Evolutionary conservation across 169 alveolate genomes (phyloP).

Genomic region (Plasmodium coatneyi): DNA sequence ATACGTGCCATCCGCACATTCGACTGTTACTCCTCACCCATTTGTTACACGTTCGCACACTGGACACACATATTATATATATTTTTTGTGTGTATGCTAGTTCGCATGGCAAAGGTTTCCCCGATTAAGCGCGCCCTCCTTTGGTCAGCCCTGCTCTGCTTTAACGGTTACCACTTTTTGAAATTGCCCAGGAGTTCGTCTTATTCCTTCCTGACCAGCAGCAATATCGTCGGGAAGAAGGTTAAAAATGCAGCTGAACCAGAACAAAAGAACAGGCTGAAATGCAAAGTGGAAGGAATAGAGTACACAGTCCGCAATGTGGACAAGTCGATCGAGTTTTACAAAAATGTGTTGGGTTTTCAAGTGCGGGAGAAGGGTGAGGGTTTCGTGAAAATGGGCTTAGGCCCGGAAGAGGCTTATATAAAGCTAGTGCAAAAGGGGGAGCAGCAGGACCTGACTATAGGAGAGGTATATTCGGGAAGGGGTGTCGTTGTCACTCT

Average conservation of each 20-base stretch:
- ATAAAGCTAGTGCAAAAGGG: slow-evolving; percentile 56
- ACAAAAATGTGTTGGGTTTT: slow-evolving; percentile 52
- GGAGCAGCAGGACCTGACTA: slow-evolving; percentile 7
- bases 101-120: neutral
- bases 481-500: neutral
- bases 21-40: neutral
- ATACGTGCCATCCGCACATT: neutral
- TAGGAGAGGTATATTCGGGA: slow-evolving; percentile 35
- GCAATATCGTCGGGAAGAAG: slow-evolving; percentile 2
- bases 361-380: slow-evolving; percentile 9
- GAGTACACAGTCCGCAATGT: slow-evolving; percentile 60
- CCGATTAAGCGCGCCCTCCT: slow-evolving; percentile 2
- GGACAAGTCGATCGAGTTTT: slow-evolving; percentile 35
- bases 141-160: slow-evolving; percentile 26
- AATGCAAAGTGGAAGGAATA: slow-evolving; percentile 71
- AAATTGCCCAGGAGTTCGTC: slow-evolving; percentile 1
- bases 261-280: neutral
- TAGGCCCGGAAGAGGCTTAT: slow-evolving; percentile 45
- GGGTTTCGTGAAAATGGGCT: slow-evolving; percentile 18
- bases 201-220: slow-evolving; percentile 24
- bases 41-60: neutral
- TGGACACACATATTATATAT: neutral
- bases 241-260: neutral
- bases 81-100: neutral
- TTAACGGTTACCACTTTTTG: slow-evolving; percentile 23